Evolutionary conservation across 257 asterid genomes (phyloP).

Genomic region (Capsicum rhomboideum): DNA sequence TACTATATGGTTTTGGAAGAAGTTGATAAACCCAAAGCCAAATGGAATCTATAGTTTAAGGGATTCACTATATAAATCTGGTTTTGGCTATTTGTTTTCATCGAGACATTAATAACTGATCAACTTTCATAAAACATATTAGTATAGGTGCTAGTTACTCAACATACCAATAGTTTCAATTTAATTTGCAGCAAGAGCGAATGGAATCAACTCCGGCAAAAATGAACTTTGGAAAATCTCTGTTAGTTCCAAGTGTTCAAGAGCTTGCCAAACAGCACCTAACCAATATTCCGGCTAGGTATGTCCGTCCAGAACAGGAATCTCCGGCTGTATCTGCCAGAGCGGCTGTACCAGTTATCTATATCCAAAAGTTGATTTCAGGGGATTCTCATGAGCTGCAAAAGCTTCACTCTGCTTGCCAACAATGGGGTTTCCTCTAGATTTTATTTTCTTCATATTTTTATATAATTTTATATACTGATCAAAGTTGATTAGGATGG

Average conservation of each 20-base stretch:
- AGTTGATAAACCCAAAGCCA: no score
- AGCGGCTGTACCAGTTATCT: conserved; percentile 19
- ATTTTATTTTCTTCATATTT: not conserved
- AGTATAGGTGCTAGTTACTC: no score
- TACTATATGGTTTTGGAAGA: no score
- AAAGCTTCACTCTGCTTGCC: conserved; percentile 45
- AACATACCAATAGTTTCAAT: no score
- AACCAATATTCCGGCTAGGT: conserved; percentile 26
- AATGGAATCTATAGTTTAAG: not conserved
- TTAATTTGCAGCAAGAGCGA: no score
- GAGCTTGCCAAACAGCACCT: conserved; percentile 27
- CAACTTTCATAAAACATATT: no score
- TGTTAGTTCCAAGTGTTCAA: conserved; percentile 43
- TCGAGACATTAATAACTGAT: no score
- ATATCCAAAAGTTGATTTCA: conserved; percentile 16
- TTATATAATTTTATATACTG: not conserved
- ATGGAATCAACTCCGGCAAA: conserved; percentile 3
- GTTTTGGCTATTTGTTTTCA: no score
- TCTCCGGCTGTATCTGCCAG: conserved; percentile 1
- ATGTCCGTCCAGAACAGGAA: conserved; percentile 18
- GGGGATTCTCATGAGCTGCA: conserved; percentile 23
- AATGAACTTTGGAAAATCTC: conserved; percentile 36
- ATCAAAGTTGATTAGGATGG: no score
- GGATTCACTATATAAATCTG: not conserved
- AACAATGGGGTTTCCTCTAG: conserved; percentile 65